Evolutionary conservation across 1,139 yeast genomes (phyloP).

Genomic region (Torulaspora globosa): DNA sequence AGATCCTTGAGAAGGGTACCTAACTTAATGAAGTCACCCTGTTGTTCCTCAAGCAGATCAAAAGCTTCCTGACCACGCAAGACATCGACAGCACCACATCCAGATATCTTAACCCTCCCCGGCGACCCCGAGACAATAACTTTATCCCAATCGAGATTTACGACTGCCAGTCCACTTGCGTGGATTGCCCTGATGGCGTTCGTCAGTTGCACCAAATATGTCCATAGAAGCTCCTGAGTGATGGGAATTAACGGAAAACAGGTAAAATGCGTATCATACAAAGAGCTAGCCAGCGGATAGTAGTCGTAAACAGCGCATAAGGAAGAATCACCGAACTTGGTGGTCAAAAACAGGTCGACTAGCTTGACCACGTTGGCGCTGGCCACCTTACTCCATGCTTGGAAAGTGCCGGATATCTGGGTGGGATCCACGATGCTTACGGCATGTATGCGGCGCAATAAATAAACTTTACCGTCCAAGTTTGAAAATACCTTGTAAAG

Average conservation of each 20-base stretch:
- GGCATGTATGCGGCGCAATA: constrained; percentile 67
- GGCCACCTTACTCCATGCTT: constrained; percentile 50
- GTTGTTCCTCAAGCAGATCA: constrained; percentile 41
- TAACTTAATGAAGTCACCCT: constrained; percentile 51
- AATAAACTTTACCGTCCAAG: constrained; percentile 72
- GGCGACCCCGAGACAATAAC: constrained; percentile 65
- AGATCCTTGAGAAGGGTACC: constrained; percentile 60
- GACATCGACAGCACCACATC: constrained; percentile 71
- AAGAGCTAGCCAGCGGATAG: constrained; percentile 59
- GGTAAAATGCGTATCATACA: constrained; percentile 53
- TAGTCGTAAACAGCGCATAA: constrained; percentile 63
- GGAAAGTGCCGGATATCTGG: constrained; percentile 45
- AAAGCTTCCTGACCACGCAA: constrained; percentile 39
- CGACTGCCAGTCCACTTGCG: constrained; percentile 55
- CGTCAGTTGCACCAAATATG: constrained; percentile 65
- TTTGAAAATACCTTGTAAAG: constrained; percentile 79
- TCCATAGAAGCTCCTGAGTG: constrained; percentile 70
- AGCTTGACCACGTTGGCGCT: constrained; percentile 62
- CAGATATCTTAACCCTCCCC: constrained; percentile 65
- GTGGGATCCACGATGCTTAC: constrained; percentile 59
- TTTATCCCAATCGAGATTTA: constrained; percentile 58
- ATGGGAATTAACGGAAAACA: constrained; percentile 42
- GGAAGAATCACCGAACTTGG: constrained; percentile 77
- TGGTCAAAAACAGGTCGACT: constrained; percentile 80
- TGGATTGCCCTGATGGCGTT: constrained; percentile 66